These are phyloP conservation scores for Apocynum venetum DNA, from an alignment of 257 asterid genomes.

Conservation along the genomic window DNA sequence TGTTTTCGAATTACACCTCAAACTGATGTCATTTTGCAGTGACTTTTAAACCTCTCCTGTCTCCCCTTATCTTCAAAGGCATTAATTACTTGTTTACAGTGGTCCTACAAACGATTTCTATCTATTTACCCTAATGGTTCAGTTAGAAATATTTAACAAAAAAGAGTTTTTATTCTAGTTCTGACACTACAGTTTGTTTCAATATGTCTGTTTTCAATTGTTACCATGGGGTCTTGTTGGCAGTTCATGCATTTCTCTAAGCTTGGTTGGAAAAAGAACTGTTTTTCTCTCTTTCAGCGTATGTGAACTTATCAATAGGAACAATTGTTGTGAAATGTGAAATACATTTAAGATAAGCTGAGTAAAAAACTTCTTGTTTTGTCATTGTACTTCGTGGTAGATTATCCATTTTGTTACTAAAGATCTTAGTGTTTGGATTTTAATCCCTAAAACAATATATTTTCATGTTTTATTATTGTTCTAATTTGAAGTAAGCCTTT, in stretches of 20 bases:
- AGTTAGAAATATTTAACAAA: not conserved
- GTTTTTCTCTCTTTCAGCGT: not conserved
- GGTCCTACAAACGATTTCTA: not conserved
- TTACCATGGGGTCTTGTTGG: not conserved
- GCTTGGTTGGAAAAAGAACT: not conserved
- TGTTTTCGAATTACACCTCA: no score
- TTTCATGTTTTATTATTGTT: not conserved
- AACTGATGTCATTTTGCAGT: not conserved
- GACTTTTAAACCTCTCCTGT: not conserved
- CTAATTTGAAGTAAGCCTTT: constrained; percentile 4
- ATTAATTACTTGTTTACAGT: not conserved
- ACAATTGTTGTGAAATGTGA: not conserved
- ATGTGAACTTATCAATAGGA: not conserved
- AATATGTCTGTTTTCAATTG: not conserved
- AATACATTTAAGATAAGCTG: not conserved
- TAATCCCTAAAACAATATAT: not conserved
- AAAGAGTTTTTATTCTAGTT: not conserved
- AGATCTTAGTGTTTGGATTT: constrained; percentile 7
- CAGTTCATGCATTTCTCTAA: not conserved
- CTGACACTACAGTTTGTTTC: not conserved
- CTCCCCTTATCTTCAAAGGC: not conserved
- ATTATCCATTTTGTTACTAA: not conserved
- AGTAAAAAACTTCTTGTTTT: not conserved
- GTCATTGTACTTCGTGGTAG: not conserved
- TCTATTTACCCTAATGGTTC: not conserved